These are phyloP conservation scores for Lecanoromycetidae sp. DNA, from an alignment of 2,329 filamentous ascomycete species.

Conservation along the genomic window DNA sequence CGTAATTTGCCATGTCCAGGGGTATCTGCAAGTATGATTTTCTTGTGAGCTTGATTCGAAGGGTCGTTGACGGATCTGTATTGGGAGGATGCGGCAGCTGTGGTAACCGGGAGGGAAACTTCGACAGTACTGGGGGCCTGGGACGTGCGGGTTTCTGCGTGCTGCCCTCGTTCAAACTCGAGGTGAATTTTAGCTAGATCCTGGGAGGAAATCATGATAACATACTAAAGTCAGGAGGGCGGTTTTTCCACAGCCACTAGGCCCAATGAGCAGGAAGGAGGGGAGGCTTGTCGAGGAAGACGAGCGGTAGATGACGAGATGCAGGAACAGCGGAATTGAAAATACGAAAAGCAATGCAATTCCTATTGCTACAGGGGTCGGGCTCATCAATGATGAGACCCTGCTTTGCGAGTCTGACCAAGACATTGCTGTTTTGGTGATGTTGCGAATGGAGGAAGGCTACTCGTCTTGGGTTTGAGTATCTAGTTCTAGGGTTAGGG, in stretches of 20 bases:
- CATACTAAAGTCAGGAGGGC: conserved; percentile 65
- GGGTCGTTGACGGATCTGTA: conserved; percentile 57
- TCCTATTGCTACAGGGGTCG: conserved; percentile 37
- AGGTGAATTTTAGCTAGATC: conserved; percentile 12
- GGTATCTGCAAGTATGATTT: conserved; percentile 72
- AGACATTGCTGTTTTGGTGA: conserved; percentile 2
- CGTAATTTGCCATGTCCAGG: conserved; percentile 94
- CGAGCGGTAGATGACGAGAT: conserved; percentile 58
- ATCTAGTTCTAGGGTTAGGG: too few relatives aligned
- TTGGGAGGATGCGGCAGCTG: conserved; percentile 44
- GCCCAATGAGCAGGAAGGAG: conserved; percentile 68
- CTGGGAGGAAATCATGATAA: not conserved
- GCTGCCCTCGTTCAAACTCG: conserved; percentile 30
- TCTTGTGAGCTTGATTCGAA: conserved; percentile 46
- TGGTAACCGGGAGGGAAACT: conserved; percentile 42
- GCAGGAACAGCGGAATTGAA: conserved; percentile 62
- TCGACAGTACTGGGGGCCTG: conserved; percentile 47
- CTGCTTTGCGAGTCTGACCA: conserved; percentile 11
- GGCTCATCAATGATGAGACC: conserved; percentile 12
- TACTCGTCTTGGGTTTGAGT: too few relatives aligned
- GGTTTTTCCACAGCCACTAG: conserved; percentile 77
- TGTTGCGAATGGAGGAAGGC: not conserved
- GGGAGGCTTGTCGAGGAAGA: conserved; percentile 57
- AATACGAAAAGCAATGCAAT: conserved; percentile 61
- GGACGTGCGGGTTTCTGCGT: conserved; percentile 47